Base-by-base conservation (phyloP, 768 basidiomycete genomes). In the Auricularia cornea region DNA sequence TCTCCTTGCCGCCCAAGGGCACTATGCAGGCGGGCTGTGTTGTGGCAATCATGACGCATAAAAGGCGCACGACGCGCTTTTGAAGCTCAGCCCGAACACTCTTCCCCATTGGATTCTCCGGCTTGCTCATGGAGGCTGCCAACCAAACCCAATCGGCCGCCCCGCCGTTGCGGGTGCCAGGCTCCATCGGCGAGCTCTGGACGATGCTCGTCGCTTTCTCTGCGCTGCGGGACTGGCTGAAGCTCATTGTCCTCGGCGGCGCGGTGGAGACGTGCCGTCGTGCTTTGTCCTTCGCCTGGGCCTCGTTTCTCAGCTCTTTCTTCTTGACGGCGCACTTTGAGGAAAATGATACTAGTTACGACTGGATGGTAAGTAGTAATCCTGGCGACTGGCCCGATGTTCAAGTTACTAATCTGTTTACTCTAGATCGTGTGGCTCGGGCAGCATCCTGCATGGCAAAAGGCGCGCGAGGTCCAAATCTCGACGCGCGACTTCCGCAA, bases 301-400 rank as follows among this genome's bases (percentile, higher is more conserved):
- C 72, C 29, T 75, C 72, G 33, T 28, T 82, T 33, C 73, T 80
- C 65, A 76, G 79, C 41, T 79, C 81, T 8, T 82, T 89, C 69
- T 86, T 84, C 71, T 73, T 90, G 59, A 88, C 85, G 0, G 86
- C 84, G 2, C 76, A 73, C 33, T 86, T 90, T 61, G 79, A 85
- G 1, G 82, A 84, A 3, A 74, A 80, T 0, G 88, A 90, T 66
- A 60, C 69, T n/a, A 78, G 81, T 62, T 88, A 80, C 67, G 87
- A 80, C 41, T 90, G 89, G 89, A 78, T 90, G 68, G 35, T 38
- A 14, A 8, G 35, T 38, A 8, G 16, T 38, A 38, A 10, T 8
- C 35, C 16, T 14, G 8, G 35, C 35, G 16, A 38, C n/a, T n/a
- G n/a, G n/a, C 8, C 35, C 35, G 35, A 10, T 10, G 35, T 14